phyloP scores from a whole-genome alignment of 164 flowering plant genomes.

The Vitis rupestris region DNA sequence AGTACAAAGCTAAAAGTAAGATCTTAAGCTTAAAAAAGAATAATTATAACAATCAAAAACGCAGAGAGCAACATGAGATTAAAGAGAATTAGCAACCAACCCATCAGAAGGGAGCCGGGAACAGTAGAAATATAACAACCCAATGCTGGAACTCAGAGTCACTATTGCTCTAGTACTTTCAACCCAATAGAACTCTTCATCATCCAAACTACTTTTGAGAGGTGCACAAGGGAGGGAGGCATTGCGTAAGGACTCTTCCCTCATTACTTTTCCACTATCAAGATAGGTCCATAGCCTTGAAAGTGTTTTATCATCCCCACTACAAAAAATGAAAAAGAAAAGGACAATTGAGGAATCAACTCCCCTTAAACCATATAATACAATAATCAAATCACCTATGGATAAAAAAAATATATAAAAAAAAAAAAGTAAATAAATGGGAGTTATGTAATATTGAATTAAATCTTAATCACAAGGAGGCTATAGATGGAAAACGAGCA shows the following conservation, averaged over 20 bases:
- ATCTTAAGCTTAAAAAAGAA: neutral
- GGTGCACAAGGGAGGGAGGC: constrained; percentile 59
- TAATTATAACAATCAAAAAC: neutral
- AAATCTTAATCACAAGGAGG: too few relatives aligned
- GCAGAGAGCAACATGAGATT: neutral
- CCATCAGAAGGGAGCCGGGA: constrained; percentile 86
- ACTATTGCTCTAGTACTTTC: constrained; percentile 73
- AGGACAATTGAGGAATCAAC: too few relatives aligned
- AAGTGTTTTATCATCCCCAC: constrained; percentile 50
- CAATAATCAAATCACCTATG: too few relatives aligned
- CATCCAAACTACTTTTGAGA: constrained; percentile 30
- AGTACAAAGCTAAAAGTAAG: neutral
- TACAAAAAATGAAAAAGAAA: constrained; percentile 13
- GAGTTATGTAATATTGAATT: too few relatives aligned
- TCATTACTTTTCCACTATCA: constrained; percentile 66
- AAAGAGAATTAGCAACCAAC: constrained; percentile 36
- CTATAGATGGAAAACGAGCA: too few relatives aligned
- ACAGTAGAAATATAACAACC: constrained; percentile 67
- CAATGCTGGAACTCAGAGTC: constrained; percentile 58
- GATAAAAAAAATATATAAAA: too few relatives aligned
- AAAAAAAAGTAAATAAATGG: too few relatives aligned
- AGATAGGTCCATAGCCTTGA: constrained; percentile 51
- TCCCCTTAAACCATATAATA: too few relatives aligned
- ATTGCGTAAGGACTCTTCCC: constrained; percentile 58
- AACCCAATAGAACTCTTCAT: constrained; percentile 53